Evolutionary conservation across 768 basidiomycete species (phyloP).

Genomic region (Cyclocybe cylindracea): DNA sequence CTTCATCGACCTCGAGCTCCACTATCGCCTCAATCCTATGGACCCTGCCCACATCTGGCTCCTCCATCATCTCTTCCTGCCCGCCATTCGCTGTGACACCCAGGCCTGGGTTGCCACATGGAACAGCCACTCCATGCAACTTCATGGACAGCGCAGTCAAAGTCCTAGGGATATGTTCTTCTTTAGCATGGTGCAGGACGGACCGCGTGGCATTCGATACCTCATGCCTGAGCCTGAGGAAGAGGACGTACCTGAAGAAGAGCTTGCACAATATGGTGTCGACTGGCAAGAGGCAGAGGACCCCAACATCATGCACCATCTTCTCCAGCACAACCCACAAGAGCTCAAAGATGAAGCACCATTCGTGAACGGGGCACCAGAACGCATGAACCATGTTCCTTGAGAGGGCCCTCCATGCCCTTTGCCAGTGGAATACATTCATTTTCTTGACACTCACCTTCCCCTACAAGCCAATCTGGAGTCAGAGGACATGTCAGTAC

Average conservation of each 20-base stretch:
- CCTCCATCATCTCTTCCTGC: conserved; percentile 35
- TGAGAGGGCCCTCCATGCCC: too few relatives aligned
- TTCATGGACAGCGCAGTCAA: conserved; percentile 19
- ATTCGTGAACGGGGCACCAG: too few relatives aligned
- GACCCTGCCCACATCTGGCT: conserved; percentile 36
- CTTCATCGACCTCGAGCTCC: conserved; percentile 30
- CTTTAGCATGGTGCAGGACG: conserved; percentile 30
- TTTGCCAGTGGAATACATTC: too few relatives aligned
- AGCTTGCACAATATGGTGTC: conserved; percentile 24
- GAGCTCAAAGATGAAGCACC: too few relatives aligned
- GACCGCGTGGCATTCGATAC: conserved; percentile 9
- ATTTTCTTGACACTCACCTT: too few relatives aligned
- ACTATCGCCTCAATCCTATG: conserved; percentile 28
- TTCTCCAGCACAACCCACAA: too few relatives aligned
- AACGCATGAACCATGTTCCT: too few relatives aligned
- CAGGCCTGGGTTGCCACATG: conserved; percentile 29
- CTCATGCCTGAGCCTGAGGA: background rate
- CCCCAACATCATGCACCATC: conserved; percentile 10
- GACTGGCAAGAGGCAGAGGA: conserved; percentile 27
- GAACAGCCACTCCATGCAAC: conserved; percentile 32
- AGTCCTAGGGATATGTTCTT: conserved; percentile 32
- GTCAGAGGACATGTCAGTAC: too few relatives aligned
- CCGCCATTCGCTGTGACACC: conserved; percentile 24
- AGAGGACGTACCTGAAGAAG: conserved; percentile 11
- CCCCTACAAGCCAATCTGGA: too few relatives aligned